Evolutionary conservation across 257 asterid genomes (phyloP).

Genomic region (Forsythia viridissima): DNA sequence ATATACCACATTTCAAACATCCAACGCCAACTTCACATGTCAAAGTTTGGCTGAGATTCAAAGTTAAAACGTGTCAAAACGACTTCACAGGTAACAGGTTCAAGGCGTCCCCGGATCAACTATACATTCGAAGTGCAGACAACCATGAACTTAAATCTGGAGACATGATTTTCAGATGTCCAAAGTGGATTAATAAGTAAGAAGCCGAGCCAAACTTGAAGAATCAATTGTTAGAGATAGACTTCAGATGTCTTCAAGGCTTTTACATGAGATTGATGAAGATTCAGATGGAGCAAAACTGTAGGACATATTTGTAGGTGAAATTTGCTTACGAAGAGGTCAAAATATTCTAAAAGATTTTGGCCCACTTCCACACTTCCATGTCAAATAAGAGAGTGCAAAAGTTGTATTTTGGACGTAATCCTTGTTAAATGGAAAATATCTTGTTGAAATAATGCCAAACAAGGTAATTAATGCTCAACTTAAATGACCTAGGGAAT

Average conservation of each 20-base stretch:
- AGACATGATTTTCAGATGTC: background rate
- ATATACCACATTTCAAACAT: background rate
- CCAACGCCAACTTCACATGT: background rate
- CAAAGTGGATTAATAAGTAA: background rate
- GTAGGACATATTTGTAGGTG: background rate
- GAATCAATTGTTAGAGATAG: background rate
- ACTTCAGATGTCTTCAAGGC: background rate
- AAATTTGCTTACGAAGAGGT: background rate
- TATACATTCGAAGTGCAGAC: background rate
- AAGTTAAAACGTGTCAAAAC: background rate
- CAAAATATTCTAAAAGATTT: background rate
- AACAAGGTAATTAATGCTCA: background rate
- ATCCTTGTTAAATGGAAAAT: background rate
- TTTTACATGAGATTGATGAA: background rate
- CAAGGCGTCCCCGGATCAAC: background rate
- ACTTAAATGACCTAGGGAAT: background rate
- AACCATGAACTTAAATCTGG: background rate
- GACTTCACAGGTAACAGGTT: background rate
- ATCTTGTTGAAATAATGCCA: background rate
- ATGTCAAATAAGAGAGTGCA: background rate
- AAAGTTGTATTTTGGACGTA: background rate
- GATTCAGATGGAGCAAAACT: background rate
- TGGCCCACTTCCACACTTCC: background rate
- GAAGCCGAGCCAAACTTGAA: background rate
- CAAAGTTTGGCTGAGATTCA: background rate